Conservation (phyloP, 768 basidiomycete genomes). For the Tephrocybe rancida region DNA sequence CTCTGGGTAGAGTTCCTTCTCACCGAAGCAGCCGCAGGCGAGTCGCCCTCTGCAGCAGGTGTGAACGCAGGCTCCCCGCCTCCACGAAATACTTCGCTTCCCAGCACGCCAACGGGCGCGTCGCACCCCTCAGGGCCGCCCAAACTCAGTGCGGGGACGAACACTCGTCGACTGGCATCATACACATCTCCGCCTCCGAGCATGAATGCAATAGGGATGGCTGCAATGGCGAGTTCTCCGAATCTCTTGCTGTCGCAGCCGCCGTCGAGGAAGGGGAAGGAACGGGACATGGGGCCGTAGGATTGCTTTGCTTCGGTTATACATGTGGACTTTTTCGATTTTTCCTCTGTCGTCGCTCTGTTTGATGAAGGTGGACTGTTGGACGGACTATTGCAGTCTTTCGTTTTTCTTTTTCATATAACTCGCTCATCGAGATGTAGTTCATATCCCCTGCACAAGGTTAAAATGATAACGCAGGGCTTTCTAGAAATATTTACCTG, state of each 20-base stretch:
- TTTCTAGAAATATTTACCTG: no score
- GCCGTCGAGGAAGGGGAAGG: slow-evolving; percentile 19
- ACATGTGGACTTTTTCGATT: no score
- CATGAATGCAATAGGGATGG: slow-evolving; percentile 3
- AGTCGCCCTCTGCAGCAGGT: slow-evolving; percentile 24
- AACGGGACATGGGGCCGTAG: slow-evolving; percentile 14
- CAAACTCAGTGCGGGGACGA: background rate
- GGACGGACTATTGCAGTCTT: no score
- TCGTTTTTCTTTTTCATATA: no score
- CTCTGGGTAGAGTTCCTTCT: slow-evolving; percentile 98
- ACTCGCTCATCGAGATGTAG: no score
- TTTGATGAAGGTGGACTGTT: no score
- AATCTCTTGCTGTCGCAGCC: slow-evolving; percentile 10
- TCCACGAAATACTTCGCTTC: slow-evolving; percentile 12
- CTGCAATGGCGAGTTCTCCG: slow-evolving; percentile 12
- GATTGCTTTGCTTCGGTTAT: no score
- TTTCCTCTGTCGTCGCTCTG: no score
- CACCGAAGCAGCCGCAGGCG: slow-evolving; percentile 74
- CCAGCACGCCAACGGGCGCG: slow-evolving; percentile 7
- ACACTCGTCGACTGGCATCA: slow-evolving; percentile 11
- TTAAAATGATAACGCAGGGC: no score
- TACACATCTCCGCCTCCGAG: slow-evolving; percentile 4
- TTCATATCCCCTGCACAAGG: no score
- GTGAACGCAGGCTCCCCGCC: slow-evolving; percentile 8
- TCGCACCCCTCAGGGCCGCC: slow-evolving; percentile 1